Conservation (phyloP, 164 flowering plant genomes). For the Vitis rupestris region DNA sequence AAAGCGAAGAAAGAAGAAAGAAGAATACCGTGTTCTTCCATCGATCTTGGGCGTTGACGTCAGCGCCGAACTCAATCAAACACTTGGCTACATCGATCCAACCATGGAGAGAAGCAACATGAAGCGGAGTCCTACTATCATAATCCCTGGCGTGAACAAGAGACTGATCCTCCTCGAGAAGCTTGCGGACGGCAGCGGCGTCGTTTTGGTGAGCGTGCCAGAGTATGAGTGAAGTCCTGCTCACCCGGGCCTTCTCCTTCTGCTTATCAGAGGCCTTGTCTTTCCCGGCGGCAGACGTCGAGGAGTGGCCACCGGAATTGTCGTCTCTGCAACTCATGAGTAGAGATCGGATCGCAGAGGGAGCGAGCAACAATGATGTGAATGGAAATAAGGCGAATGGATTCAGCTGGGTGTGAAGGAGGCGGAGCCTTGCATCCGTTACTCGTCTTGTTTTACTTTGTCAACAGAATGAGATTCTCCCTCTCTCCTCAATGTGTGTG, state of each 20-base stretch:
- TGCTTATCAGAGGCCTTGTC: slow-evolving; percentile 40
- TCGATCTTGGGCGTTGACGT: slow-evolving; percentile 97
- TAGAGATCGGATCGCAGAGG: slow-evolving; percentile 2
- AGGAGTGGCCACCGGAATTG: slow-evolving; percentile 20
- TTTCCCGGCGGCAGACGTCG: slow-evolving; percentile 7
- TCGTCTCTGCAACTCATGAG: slow-evolving; percentile 49
- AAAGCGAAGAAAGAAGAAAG: not conserved
- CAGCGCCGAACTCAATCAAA: slow-evolving; percentile 78
- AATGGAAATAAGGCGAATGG: too few species aligned
- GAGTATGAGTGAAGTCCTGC: slow-evolving; percentile 78
- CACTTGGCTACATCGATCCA: slow-evolving; percentile 92
- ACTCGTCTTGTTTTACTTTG: slow-evolving; percentile 18
- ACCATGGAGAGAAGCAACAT: slow-evolving; percentile 94
- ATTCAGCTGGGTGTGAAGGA: too few species aligned
- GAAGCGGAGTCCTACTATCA: slow-evolving; percentile 87
- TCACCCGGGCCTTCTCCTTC: slow-evolving; percentile 87
- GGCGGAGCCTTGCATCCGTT: slow-evolving; percentile 10
- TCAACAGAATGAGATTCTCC: slow-evolving; percentile 13
- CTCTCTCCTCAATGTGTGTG: not conserved
- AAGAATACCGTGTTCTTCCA: slow-evolving; percentile 86
- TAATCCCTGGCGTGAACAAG: slow-evolving; percentile 89
- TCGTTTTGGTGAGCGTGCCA: slow-evolving; percentile 99
- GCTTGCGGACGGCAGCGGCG: slow-evolving; percentile 69
- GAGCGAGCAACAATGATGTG: too few species aligned
- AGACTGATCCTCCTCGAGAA: slow-evolving; percentile 79